Evolutionary conservation across 2,329 filamentous ascomycete species (phyloP).

Genomic region (Penicillium sp.): DNA sequence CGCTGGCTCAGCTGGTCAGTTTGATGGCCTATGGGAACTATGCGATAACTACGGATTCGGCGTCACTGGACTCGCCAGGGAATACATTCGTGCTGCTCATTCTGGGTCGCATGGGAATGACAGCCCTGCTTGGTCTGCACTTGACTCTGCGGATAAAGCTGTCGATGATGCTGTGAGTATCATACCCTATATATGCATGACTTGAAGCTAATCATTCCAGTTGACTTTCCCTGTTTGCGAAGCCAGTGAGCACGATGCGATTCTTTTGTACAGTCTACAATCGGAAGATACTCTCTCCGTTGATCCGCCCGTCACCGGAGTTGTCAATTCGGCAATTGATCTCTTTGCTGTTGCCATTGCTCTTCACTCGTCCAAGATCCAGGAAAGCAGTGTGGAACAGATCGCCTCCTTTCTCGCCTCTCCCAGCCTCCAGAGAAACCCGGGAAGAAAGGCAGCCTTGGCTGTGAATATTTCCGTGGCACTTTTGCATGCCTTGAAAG

Average conservation of each 20-base stretch:
- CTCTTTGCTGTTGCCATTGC: slow-evolving; percentile 90
- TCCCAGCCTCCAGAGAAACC: slow-evolving; percentile 75
- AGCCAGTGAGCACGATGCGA: slow-evolving; percentile 85
- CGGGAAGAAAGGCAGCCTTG: slow-evolving; percentile 84
- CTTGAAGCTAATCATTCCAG: slow-evolving; percentile 27
- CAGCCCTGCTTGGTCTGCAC: slow-evolving; percentile 43
- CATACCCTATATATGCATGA: not conserved
- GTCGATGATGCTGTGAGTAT: slow-evolving; percentile 45
- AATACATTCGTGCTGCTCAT: slow-evolving; percentile 69
- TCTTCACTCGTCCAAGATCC: slow-evolving; percentile 82
- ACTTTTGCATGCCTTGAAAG: slow-evolving; percentile 74
- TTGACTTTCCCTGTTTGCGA: slow-evolving; percentile 67
- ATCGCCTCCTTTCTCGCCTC: slow-evolving; percentile 86
- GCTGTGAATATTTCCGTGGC: slow-evolving; percentile 85
- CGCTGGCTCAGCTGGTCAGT: slow-evolving; percentile 81
- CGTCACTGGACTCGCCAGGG: slow-evolving; percentile 77
- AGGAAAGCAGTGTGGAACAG: slow-evolving; percentile 94
- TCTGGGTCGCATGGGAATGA: slow-evolving; percentile 67
- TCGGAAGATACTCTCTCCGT: slow-evolving; percentile 54
- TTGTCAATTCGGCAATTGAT: slow-evolving; percentile 90
- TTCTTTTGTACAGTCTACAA: slow-evolving; percentile 66
- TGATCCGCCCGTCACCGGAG: slow-evolving; percentile 84
- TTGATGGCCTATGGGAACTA: slow-evolving; percentile 93
- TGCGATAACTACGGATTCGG: slow-evolving; percentile 94
- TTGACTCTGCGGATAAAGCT: slow-evolving; percentile 38